These are phyloP conservation scores for Gossypium rotundifolium DNA, from an alignment of 345 rosid genomes.

Conservation along the genomic window DNA sequence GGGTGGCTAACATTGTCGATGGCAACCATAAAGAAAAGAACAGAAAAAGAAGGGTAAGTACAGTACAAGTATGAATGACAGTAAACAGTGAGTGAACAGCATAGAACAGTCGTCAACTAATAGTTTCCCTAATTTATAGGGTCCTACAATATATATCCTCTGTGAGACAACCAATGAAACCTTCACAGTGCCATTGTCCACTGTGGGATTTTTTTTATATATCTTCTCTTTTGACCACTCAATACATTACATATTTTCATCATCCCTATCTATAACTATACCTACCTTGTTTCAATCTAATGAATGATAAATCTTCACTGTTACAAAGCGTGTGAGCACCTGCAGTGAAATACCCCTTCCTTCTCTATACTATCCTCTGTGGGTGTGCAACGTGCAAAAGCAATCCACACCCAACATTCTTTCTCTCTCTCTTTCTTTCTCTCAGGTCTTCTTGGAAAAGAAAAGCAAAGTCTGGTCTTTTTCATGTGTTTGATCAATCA, in stretches of 20 bases:
- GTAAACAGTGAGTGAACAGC: not conserved
- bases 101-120: not conserved
- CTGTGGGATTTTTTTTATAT: not conserved
- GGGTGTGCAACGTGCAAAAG: not conserved
- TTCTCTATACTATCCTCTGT: not conserved
- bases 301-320: constrained; percentile 14
- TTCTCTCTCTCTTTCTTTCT: not conserved
- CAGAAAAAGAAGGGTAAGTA: not conserved
- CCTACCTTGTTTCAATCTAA: too few species aligned
- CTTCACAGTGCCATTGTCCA: not conserved
- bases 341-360: not conserved
- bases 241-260: not conserved
- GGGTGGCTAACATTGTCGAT: too few species aligned
- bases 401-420: constrained; percentile 6
- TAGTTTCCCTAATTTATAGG: too few species aligned
- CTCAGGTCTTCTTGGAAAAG: constrained; percentile 40
- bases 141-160: not conserved
- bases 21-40: too few species aligned
- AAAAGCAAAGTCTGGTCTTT: constrained; percentile 33
- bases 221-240: not conserved
- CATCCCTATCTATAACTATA: too few species aligned
- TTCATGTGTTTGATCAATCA: constrained; percentile 13
- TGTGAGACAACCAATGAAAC: not conserved
- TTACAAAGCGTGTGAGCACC: constrained; percentile 27
- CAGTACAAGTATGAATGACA: not conserved